Conservation (phyloP, 2,329 filamentous ascomycete genomes). For the Hansfordia pulvinata region DNA sequence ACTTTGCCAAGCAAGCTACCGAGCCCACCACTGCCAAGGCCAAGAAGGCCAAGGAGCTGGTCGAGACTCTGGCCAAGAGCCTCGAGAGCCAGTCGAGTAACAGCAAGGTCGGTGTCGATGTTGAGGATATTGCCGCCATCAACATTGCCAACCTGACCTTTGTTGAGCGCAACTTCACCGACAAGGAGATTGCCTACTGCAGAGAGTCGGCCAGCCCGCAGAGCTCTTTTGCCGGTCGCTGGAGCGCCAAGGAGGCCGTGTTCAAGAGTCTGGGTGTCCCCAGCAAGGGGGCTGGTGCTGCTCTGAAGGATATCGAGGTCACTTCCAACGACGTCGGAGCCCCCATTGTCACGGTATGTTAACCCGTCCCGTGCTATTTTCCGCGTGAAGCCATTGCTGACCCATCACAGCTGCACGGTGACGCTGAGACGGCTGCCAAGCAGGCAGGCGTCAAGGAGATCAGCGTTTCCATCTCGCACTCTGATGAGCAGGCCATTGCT, state of each 20-base stretch:
- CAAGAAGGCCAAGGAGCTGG: slow-evolving; percentile 58
- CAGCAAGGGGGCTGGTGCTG: slow-evolving; percentile 77
- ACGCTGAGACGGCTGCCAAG: slow-evolving; percentile 71
- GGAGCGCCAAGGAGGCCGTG: slow-evolving; percentile 96
- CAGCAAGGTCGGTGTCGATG: slow-evolving; percentile 84
- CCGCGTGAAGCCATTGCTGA: slow-evolving; percentile 20
- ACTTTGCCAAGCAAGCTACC: slow-evolving; percentile 51
- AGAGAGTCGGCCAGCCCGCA: slow-evolving; percentile 63
- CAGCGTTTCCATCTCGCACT: slow-evolving; percentile 91
- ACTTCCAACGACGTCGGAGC: slow-evolving; percentile 66
- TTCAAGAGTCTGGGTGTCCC: slow-evolving; percentile 91
- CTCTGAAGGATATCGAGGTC: slow-evolving; percentile 92
- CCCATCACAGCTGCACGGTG: slow-evolving; percentile 60
- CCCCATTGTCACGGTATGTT: slow-evolving; percentile 70
- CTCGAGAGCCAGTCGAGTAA: slow-evolving; percentile 29
- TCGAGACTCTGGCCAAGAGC: slow-evolving; percentile 62
- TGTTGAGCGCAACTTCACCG: slow-evolving; percentile 86
- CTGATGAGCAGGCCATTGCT: slow-evolving; percentile 84
- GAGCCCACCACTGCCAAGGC: slow-evolving; percentile 31
- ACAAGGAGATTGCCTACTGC: slow-evolving; percentile 76
- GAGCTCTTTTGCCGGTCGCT: slow-evolving; percentile 86
- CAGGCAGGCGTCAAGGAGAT: slow-evolving; percentile 79
- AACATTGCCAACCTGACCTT: slow-evolving; percentile 94
- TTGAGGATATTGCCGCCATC: slow-evolving; percentile 76
- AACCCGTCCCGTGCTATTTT: slow-evolving; percentile 1